Conservation (phyloP, 2,329 filamentous ascomycete genomes). For the Aspergillus sp. region DNA sequence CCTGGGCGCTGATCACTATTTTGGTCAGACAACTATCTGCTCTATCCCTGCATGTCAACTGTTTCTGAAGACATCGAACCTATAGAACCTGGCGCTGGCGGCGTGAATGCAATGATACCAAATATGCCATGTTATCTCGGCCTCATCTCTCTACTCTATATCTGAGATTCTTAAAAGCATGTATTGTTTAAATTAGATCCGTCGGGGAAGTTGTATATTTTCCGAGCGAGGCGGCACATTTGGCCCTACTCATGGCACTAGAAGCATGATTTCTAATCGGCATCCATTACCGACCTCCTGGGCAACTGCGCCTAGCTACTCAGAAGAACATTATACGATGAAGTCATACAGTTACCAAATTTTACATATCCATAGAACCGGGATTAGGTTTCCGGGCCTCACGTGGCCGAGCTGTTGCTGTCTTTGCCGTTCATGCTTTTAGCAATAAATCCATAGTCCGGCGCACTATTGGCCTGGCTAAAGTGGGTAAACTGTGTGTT, state of each 20-base stretch:
- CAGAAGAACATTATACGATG: neutral
- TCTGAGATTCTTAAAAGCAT: neutral
- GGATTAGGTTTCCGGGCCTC: conserved; percentile 15
- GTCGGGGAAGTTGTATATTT: neutral
- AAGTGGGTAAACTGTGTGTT: neutral
- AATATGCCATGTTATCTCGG: neutral
- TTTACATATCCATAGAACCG: neutral
- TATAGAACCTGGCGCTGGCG: conserved; percentile 1
- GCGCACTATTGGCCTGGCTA: neutral
- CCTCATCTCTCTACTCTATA: neutral
- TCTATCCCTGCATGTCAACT: neutral
- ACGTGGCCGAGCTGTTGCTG: conserved; percentile 1
- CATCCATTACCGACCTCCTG: too few relatives aligned
- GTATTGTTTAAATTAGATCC: neutral
- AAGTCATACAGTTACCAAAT: neutral
- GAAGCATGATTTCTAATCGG: neutral
- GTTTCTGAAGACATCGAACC: neutral
- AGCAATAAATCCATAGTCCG: neutral
- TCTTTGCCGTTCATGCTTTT: neutral
- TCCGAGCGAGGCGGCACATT: neutral
- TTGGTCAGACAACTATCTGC: neutral
- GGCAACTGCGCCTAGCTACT: neutral
- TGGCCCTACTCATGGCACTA: neutral
- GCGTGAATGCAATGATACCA: neutral
- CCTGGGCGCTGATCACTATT: neutral